Evolutionary conservation across 1,284 basidiomycete genomes (phyloP).

Genomic region (Phellinidium pouzarii): DNA sequence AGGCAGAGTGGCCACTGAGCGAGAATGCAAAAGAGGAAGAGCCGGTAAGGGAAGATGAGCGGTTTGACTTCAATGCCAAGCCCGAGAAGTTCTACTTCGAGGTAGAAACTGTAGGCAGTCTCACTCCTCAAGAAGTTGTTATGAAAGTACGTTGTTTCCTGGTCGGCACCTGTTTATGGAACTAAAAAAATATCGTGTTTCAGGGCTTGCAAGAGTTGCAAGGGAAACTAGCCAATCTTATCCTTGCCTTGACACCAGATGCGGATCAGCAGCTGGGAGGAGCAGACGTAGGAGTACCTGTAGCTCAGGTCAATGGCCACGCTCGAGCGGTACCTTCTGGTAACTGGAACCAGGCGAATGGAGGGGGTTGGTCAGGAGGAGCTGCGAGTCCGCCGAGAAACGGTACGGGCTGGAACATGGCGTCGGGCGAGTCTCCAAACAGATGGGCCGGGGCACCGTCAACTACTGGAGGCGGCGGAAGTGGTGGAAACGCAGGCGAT

Average conservation of each 20-base stretch:
- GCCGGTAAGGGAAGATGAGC: conserved; percentile 67
- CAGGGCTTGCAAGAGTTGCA: conserved; percentile 79
- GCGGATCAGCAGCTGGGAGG: conserved; percentile 33
- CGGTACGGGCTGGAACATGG: conserved; percentile 25
- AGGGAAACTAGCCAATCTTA: conserved; percentile 75
- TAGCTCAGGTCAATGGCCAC: conserved; percentile 20
- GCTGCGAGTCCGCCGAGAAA: conserved; percentile 25
- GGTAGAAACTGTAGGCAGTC: conserved; percentile 85
- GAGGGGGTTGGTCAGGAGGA: conserved; percentile 27
- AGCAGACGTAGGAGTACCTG: not conserved
- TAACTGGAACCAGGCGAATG: conserved; percentile 29
- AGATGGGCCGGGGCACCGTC: conserved; percentile 25
- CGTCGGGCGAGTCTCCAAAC: conserved; percentile 21
- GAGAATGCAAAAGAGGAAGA: conserved; percentile 81
- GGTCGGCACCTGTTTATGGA: not conserved
- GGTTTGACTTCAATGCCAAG: conserved; percentile 83
- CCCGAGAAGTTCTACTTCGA: conserved; percentile 88
- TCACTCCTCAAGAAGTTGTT: conserved; percentile 84
- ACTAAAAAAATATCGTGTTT: conserved; percentile 4
- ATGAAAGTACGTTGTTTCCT: conserved; percentile 52
- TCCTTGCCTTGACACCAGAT: conserved; percentile 62
- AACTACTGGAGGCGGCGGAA: conserved; percentile 24
- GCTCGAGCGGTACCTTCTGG: conserved; percentile 31
- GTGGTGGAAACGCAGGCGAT: too few relatives aligned
- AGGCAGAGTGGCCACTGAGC: conserved; percentile 78